These are phyloP conservation scores for Yamadazyma ubonensis DNA, from an alignment of 805 yeast genomes.

Conservation along the genomic window DNA sequence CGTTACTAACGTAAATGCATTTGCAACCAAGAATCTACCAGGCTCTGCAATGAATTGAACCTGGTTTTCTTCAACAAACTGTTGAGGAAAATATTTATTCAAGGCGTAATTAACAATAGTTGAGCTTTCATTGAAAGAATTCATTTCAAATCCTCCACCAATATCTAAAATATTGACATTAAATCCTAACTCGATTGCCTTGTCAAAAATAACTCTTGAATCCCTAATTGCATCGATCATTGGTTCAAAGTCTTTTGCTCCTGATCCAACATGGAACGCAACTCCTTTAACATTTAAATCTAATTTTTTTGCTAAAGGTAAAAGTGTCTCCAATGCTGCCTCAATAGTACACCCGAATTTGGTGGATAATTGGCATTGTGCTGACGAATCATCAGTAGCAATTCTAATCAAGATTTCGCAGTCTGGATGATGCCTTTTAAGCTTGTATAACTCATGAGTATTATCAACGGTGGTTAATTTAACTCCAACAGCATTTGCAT, in stretches of 20 bases:
- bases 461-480: conserved; percentile 87
- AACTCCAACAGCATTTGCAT: conserved; percentile 57
- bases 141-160: conserved; percentile 88
- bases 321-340: conserved; percentile 50
- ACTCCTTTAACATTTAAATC: conserved; percentile 75
- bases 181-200: conserved; percentile 41
- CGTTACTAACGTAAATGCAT: conserved; percentile 81
- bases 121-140: conserved; percentile 60
- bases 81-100: conserved; percentile 56
- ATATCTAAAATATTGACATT: conserved; percentile 65
- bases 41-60: conserved; percentile 81
- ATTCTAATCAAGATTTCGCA: conserved; percentile 76
- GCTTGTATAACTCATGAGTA: conserved; percentile 75
- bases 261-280: conserved; percentile 95
- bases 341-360: conserved; percentile 81
- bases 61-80: conserved; percentile 21
- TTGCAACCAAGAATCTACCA: conserved; percentile 84
- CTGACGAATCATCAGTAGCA: conserved; percentile 83
- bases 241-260: conserved; percentile 71
- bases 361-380: conserved; percentile 81
- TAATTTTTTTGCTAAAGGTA: conserved; percentile 60
- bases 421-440: conserved; percentile 63
- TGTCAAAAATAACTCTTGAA: conserved; percentile 64
- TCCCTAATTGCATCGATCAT: conserved; percentile 71
- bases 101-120: conserved; percentile 55